Base-by-base conservation (phyloP, 2,329 filamentous ascomycete species). In the Colletotrichum lindemuthianum region DNA sequence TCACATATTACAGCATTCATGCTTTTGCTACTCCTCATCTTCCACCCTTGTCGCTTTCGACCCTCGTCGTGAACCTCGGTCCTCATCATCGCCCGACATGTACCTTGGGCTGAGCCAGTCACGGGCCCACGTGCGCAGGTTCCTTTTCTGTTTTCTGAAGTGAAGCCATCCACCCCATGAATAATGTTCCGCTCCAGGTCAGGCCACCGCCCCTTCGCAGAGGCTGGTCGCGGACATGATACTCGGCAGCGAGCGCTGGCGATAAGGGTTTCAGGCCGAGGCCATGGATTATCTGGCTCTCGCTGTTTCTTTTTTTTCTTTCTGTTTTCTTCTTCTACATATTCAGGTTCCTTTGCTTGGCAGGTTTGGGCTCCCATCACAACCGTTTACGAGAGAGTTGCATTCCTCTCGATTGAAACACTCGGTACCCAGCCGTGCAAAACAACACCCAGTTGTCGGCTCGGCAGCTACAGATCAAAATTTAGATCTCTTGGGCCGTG, bases 71-170 rank as follows among this genome's bases (percentile, higher is more conserved):
- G 24, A 24, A 24, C 24, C 24, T 24, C 24, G 4, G 24, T 43
- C 16, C 39, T 33, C 47, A 52, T 52, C 41, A 51, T 61, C 39
- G 33, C 47, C 40, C 56, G 34, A 12, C 43, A 51, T 4, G 24
- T 24, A 24, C 24, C 24, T 24, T 37, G 37, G 45, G 48, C 45
- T 50, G 34, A 44, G 33, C 70, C 71, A 73, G 72, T 72, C 67
- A 51, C 33, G 51, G 64, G 66, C 66, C 68, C 72, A 73, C 72
- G 70, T 74, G 72, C 68, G 59, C 55, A 44, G 37, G 33, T 15
- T 39, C 33, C 45, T 40, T 34, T 39, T 51, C 10, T 36, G 32
- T 40, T 34, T 39, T 51, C 10, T 36, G 32, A 50, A 34, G 34
- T 51, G 60, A 65, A 39, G 43, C 9, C 37, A 9, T 40, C 13